A percentile compares a stretch with the other conserved stretches of the same genome.
phyloP scores from a whole-genome alignment of 2,329 filamentous ascomycete species.

The Calonectria hawksworthii region DNA sequence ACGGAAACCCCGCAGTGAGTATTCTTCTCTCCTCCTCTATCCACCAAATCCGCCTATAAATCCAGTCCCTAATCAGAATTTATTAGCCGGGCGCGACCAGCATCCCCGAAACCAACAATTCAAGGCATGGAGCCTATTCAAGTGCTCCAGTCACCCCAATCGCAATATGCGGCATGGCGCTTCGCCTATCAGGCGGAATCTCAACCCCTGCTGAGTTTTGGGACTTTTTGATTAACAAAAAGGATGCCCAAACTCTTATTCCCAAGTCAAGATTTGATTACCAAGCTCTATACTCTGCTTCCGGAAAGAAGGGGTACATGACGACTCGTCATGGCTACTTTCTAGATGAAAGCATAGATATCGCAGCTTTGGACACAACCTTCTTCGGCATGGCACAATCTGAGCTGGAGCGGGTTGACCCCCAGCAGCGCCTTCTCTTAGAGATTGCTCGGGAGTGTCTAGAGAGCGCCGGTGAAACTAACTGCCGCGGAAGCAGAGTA shows the following conservation, averaged over 20 bases:
- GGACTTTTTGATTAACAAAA: constrained; percentile 41
- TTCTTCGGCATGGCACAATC: constrained; percentile 43
- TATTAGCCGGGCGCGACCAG: not conserved
- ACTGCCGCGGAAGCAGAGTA: constrained; percentile 47
- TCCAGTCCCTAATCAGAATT: not conserved
- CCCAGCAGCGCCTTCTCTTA: constrained; percentile 52
- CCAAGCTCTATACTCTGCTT: constrained; percentile 28
- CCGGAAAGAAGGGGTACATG: constrained; percentile 34
- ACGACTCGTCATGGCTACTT: constrained; percentile 47
- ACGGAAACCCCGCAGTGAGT: not conserved
- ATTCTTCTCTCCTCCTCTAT: not conserved
- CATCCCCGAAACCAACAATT: rapidly evolving
- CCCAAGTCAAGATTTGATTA: constrained; percentile 38
- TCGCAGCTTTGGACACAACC: constrained; percentile 43
- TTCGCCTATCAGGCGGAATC: constrained; percentile 43
- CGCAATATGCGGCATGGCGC: constrained; percentile 46
- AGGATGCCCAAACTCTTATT: constrained; percentile 33
- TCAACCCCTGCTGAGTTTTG: constrained; percentile 36
- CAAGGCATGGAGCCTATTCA: no score
- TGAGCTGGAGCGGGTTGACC: constrained; percentile 52
- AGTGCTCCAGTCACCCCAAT: constrained; percentile 5
- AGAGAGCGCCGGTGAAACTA: constrained; percentile 50
- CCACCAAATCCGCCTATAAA: rapidly evolving
- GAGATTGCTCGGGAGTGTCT: constrained; percentile 53
- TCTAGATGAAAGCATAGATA: constrained; percentile 44